Percentiles rank a stretch among this genome's conserved stretches.
phyloP scores from a whole-genome alignment of 139 green algal species.

The Chlorella sp. region DNA sequence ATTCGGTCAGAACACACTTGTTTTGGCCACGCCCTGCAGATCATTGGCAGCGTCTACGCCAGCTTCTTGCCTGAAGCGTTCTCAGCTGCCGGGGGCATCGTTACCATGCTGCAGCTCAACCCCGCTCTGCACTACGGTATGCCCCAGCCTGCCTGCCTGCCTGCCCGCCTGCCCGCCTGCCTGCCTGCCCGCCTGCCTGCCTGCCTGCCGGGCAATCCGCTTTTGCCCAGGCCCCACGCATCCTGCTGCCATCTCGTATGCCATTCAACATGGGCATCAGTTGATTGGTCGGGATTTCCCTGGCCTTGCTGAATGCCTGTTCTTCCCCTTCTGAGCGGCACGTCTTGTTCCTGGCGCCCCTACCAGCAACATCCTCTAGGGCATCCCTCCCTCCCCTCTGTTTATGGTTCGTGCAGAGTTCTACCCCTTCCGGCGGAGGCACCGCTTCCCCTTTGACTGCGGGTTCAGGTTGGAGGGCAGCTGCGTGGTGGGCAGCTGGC shows the following conservation, averaged over 20 bases:
- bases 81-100: not conserved
- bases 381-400: not conserved
- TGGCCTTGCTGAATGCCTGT: not conserved
- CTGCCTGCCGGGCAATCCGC: too few relatives aligned
- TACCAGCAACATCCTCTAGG: not conserved
- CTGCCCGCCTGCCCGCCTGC: not conserved
- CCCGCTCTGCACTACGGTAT: not conserved
- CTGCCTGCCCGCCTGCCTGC: not conserved
- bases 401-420: not conserved
- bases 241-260: too few relatives aligned
- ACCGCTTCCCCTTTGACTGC: constrained; percentile 9
- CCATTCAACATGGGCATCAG: too few relatives aligned
- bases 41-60: not conserved
- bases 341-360: too few relatives aligned
- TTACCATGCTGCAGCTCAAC: constrained; percentile 15
- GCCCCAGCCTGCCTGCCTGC: not conserved
- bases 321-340: too few relatives aligned
- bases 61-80: not conserved
- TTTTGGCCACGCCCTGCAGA: not conserved
- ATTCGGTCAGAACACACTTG: too few relatives aligned
- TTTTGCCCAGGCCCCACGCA: too few relatives aligned
- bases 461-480: not conserved
- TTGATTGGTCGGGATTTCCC: too few relatives aligned
- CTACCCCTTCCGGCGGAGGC: not conserved
- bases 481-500: too few relatives aligned